A percentile compares a stretch with the other conserved stretches of the same genome.
phyloP scores from a whole-genome alignment of 2,329 filamentous ascomycete species.

The Penicillium crustosum region DNA sequence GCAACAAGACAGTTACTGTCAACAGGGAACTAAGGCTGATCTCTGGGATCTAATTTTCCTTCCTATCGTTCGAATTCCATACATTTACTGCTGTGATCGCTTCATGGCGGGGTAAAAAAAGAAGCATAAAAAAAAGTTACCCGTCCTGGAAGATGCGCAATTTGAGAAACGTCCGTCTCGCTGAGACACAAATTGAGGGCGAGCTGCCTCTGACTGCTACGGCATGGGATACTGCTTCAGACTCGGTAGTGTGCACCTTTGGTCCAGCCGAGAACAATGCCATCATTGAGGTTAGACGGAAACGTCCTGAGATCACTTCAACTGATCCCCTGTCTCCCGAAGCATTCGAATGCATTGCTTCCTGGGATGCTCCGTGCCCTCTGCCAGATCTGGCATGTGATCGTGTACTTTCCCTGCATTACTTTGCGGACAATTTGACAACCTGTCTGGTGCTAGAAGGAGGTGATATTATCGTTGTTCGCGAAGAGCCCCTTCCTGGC shows the following conservation, averaged over 20 bases:
- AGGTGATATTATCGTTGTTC: constrained; percentile 84
- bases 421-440: constrained; percentile 76
- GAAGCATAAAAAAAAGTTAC: constrained; percentile 25
- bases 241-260: constrained; percentile 78
- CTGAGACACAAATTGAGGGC: constrained; percentile 60
- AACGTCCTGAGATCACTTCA: constrained; percentile 36
- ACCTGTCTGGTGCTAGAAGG: constrained; percentile 83
- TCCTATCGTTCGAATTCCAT: not conserved
- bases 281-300: constrained; percentile 69
- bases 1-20: not conserved
- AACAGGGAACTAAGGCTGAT: not conserved
- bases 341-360: constrained; percentile 61
- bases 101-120: constrained; percentile 39
- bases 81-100: constrained; percentile 18
- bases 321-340: constrained; percentile 44
- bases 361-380: constrained; percentile 85
- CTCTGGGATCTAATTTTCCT: not conserved
- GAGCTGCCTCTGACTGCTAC: constrained; percentile 68
- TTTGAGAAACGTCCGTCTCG: constrained; percentile 73
- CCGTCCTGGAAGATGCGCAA: constrained; percentile 70
- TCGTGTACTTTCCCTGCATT: constrained; percentile 73
- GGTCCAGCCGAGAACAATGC: constrained; percentile 71
- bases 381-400: constrained; percentile 74
- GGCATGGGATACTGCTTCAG: constrained; percentile 79
- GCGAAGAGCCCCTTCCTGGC: constrained; percentile 65